These are phyloP conservation scores for Fusarium tanahbumbuense DNA, from an alignment of 2,329 filamentous ascomycete species.

Conservation along the genomic window DNA sequence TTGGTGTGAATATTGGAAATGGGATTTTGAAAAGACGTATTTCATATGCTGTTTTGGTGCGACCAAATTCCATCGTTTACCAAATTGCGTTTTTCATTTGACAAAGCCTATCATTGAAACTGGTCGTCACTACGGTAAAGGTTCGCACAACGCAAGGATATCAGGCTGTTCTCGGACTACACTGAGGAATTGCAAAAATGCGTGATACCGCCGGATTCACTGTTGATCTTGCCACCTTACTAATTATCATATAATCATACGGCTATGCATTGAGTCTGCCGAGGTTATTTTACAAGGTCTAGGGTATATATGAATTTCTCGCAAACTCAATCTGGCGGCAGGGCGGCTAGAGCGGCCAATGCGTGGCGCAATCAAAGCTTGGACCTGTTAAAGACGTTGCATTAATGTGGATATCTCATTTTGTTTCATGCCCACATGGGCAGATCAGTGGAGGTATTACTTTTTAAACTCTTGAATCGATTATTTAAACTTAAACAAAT, in stretches of 20 bases:
- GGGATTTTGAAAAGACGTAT: too few relatives aligned
- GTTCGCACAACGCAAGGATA: too few relatives aligned
- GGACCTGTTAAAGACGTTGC: neutral
- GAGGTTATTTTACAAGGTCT: neutral
- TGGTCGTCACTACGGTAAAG: too few relatives aligned
- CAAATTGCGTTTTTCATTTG: fast-evolving
- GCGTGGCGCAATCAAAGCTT: neutral
- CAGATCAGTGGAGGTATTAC: neutral
- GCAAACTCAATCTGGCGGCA: neutral
- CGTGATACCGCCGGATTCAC: neutral
- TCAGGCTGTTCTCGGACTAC: neutral
- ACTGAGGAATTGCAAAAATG: neutral
- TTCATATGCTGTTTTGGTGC: too few relatives aligned
- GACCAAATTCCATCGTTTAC: too few relatives aligned
- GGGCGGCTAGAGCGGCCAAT: neutral
- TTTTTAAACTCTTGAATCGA: neutral
- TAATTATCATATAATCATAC: neutral
- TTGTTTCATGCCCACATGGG: neutral
- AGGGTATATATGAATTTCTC: neutral
- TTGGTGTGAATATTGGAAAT: neutral
- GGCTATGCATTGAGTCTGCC: neutral
- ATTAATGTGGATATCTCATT: neutral
- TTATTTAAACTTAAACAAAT: neutral
- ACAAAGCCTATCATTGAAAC: too few relatives aligned
- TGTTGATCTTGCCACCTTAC: neutral